Evolutionary conservation across 2,329 filamentous ascomycete genomes (phyloP), one percentile per base, ranked within the genome.

Genomic region (Alternaria dauci): DNA sequence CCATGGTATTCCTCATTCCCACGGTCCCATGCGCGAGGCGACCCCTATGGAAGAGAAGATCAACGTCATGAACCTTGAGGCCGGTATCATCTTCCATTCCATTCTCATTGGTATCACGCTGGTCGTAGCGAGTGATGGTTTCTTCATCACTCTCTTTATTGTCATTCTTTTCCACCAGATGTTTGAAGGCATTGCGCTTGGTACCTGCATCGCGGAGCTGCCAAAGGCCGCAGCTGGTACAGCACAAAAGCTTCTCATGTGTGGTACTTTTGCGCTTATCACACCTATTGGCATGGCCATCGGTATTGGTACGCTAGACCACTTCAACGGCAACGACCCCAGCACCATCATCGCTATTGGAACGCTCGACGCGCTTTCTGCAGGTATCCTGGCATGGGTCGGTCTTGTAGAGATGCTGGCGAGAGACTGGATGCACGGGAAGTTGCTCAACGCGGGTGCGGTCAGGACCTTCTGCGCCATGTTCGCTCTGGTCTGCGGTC

Each of bases 221-320:
- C 83, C 73, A 55, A 74, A 72, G 12, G 79, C 69, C 8, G 66
- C 68, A 4, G 72, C 77, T n/a, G 67, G 72, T 4, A 71, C 71
- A 1, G 52, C 69, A 7, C 82, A 82, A 62, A 90, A 92, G 72
- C 77, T 88, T 3, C 62, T 87, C 12, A 87, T 94, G 79, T 90
- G 85, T 0, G 66, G 77, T 1, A 82, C 84, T 0, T 94, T 93
- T 69, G 86, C 89, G 0, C 79, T 93, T 26, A 87, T 92, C 55
- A 94, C 91, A 0, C 91, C 91, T 0, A 80, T 92, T 30, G 91
- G 91, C 11, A 94, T 94, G 91, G 90, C 88, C 0, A 93, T 94
- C 61, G 91, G 91, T 1, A 88, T 93, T 34, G 90, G 89, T 3
- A 89, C 91, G 4, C 78, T 93, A 28, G 79, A 88, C 38, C 75